Base-by-base conservation (phyloP, 371 early-diverging fungal genomes). In the Polyrhizophydium stewartii region DNA sequence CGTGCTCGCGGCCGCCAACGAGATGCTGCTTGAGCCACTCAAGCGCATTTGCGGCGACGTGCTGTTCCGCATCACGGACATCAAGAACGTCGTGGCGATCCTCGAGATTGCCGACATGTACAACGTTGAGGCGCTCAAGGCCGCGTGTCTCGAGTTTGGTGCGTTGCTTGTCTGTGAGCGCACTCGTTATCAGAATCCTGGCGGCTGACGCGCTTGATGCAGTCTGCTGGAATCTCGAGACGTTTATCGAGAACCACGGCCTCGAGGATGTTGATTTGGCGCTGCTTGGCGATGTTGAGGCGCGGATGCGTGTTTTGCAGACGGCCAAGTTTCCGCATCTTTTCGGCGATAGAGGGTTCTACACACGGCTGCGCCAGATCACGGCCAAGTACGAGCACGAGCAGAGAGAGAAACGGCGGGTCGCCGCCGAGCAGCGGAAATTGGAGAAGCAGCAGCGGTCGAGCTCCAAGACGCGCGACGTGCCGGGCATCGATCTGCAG, bases 1-100 rank as follows among this genome's bases (percentile, higher is more conserved):
- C 7, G 72, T 87, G 0, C 69, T 91, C 1, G 68, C 75, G 47
- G 79, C 78, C 45, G 84, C 91, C 0, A 83, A 91, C 60, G 88
- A 87, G 59, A 66, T 87, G 10, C 65, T 89, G 27, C 60, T 89
- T 56, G 68, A 77, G 12, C 68, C 79, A 7, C 65, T 91, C 19
- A 88, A 87, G 61, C 66, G 70, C 0, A 66, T 82, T 19, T 81
- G 83, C 47, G 81, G 83, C 52, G 62, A 65, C 1, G 71, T 83
- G 3, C 66, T 89, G 7, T 53, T 75, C 9, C 62, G 66, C 0
- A 75, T 83, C 56, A 58, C 89, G 7, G 78, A 75, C 1, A 64
- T 87, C 38, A 70, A 76, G 41, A 88, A 79, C 33, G 86, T 79
- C 0, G 61, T 79, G 0, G 58, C 38, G 28, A 67, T 86, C 17